Evolutionary conservation across 805 yeast genomes (phyloP).

Genomic region (Henningerozyma blattae): DNA sequence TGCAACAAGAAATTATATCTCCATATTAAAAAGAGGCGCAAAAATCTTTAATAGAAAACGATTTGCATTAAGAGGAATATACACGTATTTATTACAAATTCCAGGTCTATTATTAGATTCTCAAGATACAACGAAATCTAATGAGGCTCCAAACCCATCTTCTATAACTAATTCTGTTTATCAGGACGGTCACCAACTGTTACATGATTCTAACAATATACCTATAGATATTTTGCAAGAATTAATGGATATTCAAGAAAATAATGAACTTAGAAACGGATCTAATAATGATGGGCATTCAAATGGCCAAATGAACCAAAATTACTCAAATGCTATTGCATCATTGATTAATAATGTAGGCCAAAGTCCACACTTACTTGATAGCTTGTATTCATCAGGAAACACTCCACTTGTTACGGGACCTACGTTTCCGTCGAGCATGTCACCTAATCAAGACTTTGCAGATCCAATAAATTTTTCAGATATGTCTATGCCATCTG

Average conservation of each 20-base stretch:
- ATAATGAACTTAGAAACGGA: too few relatives aligned
- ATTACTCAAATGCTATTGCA: too few relatives aligned
- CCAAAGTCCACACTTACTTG: too few relatives aligned
- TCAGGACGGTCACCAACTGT: not conserved
- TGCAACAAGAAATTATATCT: conserved; percentile 62
- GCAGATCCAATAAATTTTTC: too few relatives aligned
- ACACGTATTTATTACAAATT: not conserved
- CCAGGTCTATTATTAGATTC: not conserved
- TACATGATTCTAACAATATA: conserved; percentile 6
- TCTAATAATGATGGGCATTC: too few relatives aligned
- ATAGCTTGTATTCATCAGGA: too few relatives aligned
- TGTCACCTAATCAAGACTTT: too few relatives aligned
- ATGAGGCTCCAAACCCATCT: conserved; percentile 9
- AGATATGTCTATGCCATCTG: too few relatives aligned
- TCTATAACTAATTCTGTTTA: not conserved
- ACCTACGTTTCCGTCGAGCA: too few relatives aligned
- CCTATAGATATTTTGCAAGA: conserved; percentile 4
- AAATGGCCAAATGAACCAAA: too few relatives aligned
- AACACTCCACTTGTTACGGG: too few relatives aligned
- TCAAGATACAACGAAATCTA: not conserved
- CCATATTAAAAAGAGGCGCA: conserved; percentile 63
- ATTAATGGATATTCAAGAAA: not conserved
- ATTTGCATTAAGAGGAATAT: conserved; percentile 55
- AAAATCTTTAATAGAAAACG: conserved; percentile 69
- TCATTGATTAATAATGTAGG: too few relatives aligned